phyloP scores from a whole-genome alignment of 129 eudicot species.

The Centaurea solstitialis region DNA sequence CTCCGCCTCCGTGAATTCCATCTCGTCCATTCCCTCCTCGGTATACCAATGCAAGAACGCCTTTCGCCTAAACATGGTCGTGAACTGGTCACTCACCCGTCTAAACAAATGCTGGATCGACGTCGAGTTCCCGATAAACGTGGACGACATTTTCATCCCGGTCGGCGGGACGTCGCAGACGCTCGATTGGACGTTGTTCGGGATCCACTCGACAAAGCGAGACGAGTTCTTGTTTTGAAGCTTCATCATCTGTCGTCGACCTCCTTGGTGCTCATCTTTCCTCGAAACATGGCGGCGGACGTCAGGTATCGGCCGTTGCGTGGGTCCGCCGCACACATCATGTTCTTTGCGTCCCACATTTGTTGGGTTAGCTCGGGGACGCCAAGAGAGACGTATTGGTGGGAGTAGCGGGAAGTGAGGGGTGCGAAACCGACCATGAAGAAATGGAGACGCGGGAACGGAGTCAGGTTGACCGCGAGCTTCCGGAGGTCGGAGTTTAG shows the following conservation, averaged over 20 bases:
- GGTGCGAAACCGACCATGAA: constrained; percentile 84
- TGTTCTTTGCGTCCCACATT: constrained; percentile 81
- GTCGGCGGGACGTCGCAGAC: constrained; percentile 74
- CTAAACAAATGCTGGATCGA: constrained; percentile 66
- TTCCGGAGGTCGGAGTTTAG: constrained; percentile 67
- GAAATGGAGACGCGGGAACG: constrained; percentile 76
- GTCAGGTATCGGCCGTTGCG: constrained; percentile 68
- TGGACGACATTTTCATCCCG: constrained; percentile 68
- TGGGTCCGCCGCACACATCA: constrained; percentile 81
- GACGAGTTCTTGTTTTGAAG: constrained; percentile 77
- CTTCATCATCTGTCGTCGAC: constrained; percentile 71
- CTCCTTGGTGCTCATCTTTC: constrained; percentile 70
- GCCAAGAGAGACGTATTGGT: constrained; percentile 52
- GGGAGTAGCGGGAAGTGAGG: constrained; percentile 67
- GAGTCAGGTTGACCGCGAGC: constrained; percentile 68
- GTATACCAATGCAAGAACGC: constrained; percentile 79
- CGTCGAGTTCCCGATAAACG: constrained; percentile 67
- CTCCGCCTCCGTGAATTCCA: constrained; percentile 72
- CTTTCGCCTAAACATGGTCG: constrained; percentile 64
- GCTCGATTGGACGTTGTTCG: constrained; percentile 64
- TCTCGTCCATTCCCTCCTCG: constrained; percentile 74
- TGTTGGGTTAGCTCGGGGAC: constrained; percentile 74
- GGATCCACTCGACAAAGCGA: constrained; percentile 77
- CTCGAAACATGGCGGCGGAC: constrained; percentile 68
- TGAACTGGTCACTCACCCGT: constrained; percentile 69